These are phyloP conservation scores for Suhomyces atakaporum DNA, from an alignment of 1,139 yeast species.

Conservation along the genomic window DNA sequence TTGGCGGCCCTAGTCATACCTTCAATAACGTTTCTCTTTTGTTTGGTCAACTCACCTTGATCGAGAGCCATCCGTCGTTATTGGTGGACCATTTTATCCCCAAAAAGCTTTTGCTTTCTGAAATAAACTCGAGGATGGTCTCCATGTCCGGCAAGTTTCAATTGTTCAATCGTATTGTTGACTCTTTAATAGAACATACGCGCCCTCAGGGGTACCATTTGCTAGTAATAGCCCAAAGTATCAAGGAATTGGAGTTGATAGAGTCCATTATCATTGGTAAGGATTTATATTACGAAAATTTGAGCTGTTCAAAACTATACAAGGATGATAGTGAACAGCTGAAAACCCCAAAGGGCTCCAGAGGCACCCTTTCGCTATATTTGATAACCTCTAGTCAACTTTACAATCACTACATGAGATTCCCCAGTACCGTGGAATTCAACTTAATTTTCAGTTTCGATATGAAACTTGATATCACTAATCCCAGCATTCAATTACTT, in stretches of 20 bases:
- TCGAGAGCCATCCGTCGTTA: slow-evolving; percentile 66
- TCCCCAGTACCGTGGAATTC: slow-evolving; percentile 30
- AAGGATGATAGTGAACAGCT: slow-evolving; percentile 33
- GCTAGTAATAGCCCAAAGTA: slow-evolving; percentile 58
- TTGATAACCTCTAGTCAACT: slow-evolving; percentile 45
- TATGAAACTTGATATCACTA: slow-evolving; percentile 44
- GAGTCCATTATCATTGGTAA: slow-evolving; percentile 71
- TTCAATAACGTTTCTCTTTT: slow-evolving; percentile 34
- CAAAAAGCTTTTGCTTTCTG: slow-evolving; percentile 62
- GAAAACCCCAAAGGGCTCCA: slow-evolving; percentile 10
- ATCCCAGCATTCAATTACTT: slow-evolving; percentile 43
- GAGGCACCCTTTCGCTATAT: slow-evolving; percentile 22
- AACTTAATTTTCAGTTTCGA: slow-evolving; percentile 63
- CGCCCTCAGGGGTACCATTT: slow-evolving; percentile 26
- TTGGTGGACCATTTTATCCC: slow-evolving; percentile 78
- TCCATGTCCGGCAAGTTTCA: slow-evolving; percentile 61
- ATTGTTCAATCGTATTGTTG: slow-evolving; percentile 53
- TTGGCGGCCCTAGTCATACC: slow-evolving; percentile 1
- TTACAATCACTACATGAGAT: slow-evolving; percentile 33
- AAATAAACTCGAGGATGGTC: slow-evolving; percentile 56
- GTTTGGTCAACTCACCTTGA: slow-evolving; percentile 49
- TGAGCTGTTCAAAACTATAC: slow-evolving; percentile 61
- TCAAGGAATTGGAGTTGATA: slow-evolving; percentile 68
- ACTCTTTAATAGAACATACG: slow-evolving; percentile 24
- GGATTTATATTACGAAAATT: slow-evolving; percentile 54